Conservation (phyloP, 805 yeast genomes). For the Zygosaccharomyces bailii region DNA sequence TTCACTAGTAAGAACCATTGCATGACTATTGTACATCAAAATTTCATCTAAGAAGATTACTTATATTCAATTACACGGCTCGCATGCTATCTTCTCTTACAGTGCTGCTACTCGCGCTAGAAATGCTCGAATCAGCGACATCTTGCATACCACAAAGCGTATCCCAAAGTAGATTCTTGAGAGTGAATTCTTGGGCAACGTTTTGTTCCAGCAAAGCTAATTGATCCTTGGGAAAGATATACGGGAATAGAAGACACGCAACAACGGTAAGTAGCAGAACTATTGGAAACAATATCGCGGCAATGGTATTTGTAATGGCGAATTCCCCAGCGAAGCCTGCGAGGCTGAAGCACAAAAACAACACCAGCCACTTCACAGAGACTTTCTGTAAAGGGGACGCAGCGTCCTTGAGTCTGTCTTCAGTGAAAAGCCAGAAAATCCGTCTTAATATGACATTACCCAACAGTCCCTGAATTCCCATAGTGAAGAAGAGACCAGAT, state of each 20-base stretch:
- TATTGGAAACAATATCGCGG: constrained; percentile 93
- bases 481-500: constrained; percentile 87
- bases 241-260: constrained; percentile 59
- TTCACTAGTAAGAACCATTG: too few relatives aligned
- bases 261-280: constrained; percentile 67
- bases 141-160: constrained; percentile 17
- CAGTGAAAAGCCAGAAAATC: constrained; percentile 60
- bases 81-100: too few relatives aligned
- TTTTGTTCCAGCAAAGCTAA: constrained; percentile 62
- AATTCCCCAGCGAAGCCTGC: constrained; percentile 76
- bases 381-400: constrained; percentile 35
- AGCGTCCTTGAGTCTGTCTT: constrained; percentile 41
- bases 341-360: constrained; percentile 57
- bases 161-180: constrained; percentile 41
- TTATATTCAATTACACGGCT: neutral
- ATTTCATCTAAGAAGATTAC: too few relatives aligned
- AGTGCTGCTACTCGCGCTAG: neutral
- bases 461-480: constrained; percentile 81
- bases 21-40: too few relatives aligned
- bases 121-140: neutral
- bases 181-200: constrained; percentile 54
- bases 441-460: constrained; percentile 62
- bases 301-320: constrained; percentile 79
- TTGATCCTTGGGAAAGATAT: constrained; percentile 58
- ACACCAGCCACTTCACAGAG: constrained; percentile 39